These are phyloP conservation scores for Adiantum capillusveneris DNA, from an alignment of 75 land plant species.

Conservation along the genomic window DNA sequence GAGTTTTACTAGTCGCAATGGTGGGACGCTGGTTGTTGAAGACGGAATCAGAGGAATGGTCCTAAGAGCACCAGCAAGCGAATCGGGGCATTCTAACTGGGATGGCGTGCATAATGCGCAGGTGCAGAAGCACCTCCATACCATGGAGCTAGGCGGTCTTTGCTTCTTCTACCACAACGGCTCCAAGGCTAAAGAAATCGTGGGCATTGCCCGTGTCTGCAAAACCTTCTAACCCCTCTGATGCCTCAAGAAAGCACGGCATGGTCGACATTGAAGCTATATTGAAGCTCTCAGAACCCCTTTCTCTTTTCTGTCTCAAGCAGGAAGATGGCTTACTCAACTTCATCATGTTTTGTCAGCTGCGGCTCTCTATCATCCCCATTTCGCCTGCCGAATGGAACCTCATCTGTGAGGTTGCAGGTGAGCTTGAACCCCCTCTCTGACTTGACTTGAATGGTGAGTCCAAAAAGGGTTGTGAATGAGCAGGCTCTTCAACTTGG, in stretches of 20 bases:
- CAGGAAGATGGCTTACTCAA: constrained; percentile 6
- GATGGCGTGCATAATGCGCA: constrained; percentile 89
- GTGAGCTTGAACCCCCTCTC: no score
- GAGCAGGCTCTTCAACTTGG: no score
- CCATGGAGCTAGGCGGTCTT: constrained; percentile 61
- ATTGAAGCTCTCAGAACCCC: constrained; percentile 39
- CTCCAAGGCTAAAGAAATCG: constrained; percentile 38
- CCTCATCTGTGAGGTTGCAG: constrained; percentile 27
- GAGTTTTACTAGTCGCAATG: no score
- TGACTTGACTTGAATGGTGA: no score
- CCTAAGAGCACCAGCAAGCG: constrained; percentile 72
- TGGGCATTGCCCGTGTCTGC: constrained; percentile 59
- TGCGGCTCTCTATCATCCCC: constrained; percentile 75
- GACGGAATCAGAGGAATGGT: constrained; percentile 85
- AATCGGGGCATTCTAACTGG: constrained; percentile 57
- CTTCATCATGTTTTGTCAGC: constrained; percentile 58
- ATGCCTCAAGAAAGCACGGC: constrained; percentile 19
- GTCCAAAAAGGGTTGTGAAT: no score
- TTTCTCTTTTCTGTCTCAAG: constrained; percentile 58
- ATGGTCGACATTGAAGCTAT: constrained; percentile 74
- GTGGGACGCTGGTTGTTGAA: constrained; percentile 65
- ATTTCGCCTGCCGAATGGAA: constrained; percentile 49
- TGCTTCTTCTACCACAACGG: constrained; percentile 97
- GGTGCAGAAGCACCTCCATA: constrained; percentile 57
- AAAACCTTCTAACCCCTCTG: constrained; percentile 45